Base-by-base conservation (phyloP, 805 yeast genomes). In the Yueomyces sp. region DNA sequence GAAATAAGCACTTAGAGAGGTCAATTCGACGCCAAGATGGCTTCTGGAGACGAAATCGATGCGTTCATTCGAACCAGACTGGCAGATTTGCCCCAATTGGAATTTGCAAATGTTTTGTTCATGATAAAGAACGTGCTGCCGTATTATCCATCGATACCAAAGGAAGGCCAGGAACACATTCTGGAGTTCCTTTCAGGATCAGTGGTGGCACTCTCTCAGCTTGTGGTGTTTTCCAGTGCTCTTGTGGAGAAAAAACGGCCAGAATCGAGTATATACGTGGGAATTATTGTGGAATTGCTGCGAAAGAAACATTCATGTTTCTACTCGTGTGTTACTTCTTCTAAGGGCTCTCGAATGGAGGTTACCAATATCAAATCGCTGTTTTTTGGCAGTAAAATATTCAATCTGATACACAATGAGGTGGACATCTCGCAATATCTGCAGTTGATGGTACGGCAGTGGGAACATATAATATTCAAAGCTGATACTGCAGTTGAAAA, bases 331-430 rank as follows among this genome's bases (percentile, higher is more conserved):
- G 12, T 54, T 12, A 7, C n/a, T 1, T 19, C 36, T 5, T n/a
- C 37, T 4, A 26, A 36, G 3, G 31, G 29, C 1, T 41, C 29
- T 7, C 39, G 26, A 28, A 12, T 44, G 3, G 40, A 45, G 26
- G 30, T 19, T 29, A 40, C 40, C 5, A 44, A 41, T 29, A 39
- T 44, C 12, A 54, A 52, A 36, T 40, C 62, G 1, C 11, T 53
- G 0, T 49, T 60, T 30, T 61, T 59, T 49, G 66, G 66, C 0
- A 61, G 65, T 42, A 60, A 49, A 42, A n/a, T 61, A 4, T 59
- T 52, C 39, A 62, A 62, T 46, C 29, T 51, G 4, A 37, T 61
- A n/a, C 40, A 49, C 3, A 29, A 44, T 2, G 49, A 48, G 4
- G 38, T 53, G 5, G 48, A 45, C 40, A 52, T 59, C 33, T 28